Evolutionary conservation across 345 rosid genomes (phyloP).

Genomic region (Hypericum perforatum): DNA sequence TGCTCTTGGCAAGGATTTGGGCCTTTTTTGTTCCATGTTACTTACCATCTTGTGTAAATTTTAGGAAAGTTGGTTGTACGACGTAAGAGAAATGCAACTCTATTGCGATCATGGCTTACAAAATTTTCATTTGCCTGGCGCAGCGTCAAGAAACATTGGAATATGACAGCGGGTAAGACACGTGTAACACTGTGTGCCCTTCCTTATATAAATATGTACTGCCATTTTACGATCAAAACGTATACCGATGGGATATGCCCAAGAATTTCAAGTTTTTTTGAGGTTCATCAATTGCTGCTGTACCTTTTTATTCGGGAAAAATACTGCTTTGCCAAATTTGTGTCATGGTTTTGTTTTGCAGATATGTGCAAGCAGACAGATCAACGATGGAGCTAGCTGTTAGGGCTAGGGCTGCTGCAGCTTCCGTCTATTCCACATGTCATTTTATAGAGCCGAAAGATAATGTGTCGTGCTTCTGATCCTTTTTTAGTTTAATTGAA

Average conservation of each 20-base stretch:
- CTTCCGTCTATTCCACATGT: conserved; percentile 90
- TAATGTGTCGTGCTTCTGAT: conserved; percentile 58
- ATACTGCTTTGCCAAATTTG: neutral
- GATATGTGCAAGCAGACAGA: conserved; percentile 34
- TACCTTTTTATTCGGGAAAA: neutral
- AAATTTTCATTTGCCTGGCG: conserved; percentile 28
- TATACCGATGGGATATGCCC: neutral
- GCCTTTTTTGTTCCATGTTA: too few species aligned
- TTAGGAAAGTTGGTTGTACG: conserved; percentile 65
- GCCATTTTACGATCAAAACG: neutral
- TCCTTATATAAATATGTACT: neutral
- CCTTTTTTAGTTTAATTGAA: neutral
- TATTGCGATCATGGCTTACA: conserved; percentile 75
- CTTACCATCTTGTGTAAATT: conserved; percentile 6
- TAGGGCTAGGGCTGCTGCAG: conserved; percentile 92
- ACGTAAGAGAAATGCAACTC: conserved; percentile 68
- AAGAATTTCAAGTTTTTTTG: neutral
- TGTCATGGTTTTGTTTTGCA: conserved; percentile 16
- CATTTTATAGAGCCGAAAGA: conserved; percentile 56
- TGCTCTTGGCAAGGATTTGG: too few species aligned
- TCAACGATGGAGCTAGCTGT: conserved; percentile 57
- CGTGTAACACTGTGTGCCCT: conserved; percentile 5
- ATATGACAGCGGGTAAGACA: conserved; percentile 36
- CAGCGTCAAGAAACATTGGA: conserved; percentile 28
- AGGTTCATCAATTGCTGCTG: neutral